Evolutionary conservation across 2,329 filamentous ascomycete species (phyloP).

Genomic region (Cordyceps tenuipes): DNA sequence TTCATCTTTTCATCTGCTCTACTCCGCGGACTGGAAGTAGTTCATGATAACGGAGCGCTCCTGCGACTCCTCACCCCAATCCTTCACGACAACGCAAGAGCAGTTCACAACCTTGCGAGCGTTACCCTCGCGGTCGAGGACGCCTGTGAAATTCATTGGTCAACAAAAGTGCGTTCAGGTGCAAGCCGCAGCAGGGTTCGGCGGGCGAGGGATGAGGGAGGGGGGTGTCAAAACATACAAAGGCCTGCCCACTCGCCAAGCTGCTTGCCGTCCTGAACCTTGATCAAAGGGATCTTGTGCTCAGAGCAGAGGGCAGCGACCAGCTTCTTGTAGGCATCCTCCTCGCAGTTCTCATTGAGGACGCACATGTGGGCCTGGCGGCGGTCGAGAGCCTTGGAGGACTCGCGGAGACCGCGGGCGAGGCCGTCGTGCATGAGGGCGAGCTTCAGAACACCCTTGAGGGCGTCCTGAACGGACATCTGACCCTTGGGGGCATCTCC

Average conservation of each 20-base stretch:
- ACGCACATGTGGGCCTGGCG: slow-evolving; percentile 99
- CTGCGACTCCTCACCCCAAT: slow-evolving; percentile 99
- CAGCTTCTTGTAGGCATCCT: slow-evolving; percentile 99
- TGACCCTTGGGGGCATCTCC: slow-evolving; percentile 85
- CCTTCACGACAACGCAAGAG: slow-evolving; percentile 99
- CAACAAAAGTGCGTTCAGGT: slow-evolving; percentile 18
- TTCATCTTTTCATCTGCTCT: slow-evolving; percentile 24
- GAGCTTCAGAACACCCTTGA: slow-evolving; percentile 98
- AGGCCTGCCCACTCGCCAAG: slow-evolving; percentile 99
- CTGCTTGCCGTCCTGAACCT: slow-evolving; percentile 99
- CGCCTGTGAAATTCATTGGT: slow-evolving; percentile 50
- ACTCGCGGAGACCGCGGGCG: slow-evolving; percentile 95
- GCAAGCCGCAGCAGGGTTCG: background rate
- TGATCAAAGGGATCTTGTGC: slow-evolving; percentile 99
- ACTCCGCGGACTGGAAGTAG: slow-evolving; percentile 96
- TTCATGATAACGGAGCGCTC: slow-evolving; percentile 98
- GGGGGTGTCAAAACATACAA: slow-evolving; percentile 57
- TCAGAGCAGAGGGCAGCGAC: slow-evolving; percentile 97
- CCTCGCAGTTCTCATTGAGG: slow-evolving; percentile 98
- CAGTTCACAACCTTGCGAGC: slow-evolving; percentile 99
- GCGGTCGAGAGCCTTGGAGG: slow-evolving; percentile 96
- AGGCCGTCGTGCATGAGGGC: slow-evolving; percentile 99
- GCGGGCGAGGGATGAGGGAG: background rate
- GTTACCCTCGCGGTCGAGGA: slow-evolving; percentile 98
- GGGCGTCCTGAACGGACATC: slow-evolving; percentile 96